Percentiles rank a stretch among this genome's conserved stretches.
Evolutionary conservation across 2,329 filamentous ascomycete genomes (phyloP).

Genomic region (Hypoxylon sp.): DNA sequence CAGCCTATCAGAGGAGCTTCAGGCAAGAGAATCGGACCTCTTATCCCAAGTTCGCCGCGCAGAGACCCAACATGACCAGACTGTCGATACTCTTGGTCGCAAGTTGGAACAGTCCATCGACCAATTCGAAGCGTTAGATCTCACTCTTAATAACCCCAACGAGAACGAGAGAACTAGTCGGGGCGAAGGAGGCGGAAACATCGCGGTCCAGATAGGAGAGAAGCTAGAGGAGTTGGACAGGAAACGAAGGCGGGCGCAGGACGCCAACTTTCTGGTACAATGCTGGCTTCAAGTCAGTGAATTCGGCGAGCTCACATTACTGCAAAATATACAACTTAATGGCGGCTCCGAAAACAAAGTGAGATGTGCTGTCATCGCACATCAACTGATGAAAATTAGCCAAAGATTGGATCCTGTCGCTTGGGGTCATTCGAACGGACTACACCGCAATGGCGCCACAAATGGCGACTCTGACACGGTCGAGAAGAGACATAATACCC

Average conservation of each 20-base stretch:
- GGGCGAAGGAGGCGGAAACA: conserved; percentile 79
- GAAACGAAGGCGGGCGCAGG: conserved; percentile 88
- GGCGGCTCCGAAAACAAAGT: conserved; percentile 93
- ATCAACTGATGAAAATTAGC: conserved; percentile 94
- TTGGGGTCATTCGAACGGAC: conserved; percentile 75
- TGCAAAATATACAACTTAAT: conserved; percentile 89
- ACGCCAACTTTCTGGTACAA: conserved; percentile 94
- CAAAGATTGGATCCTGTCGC: conserved; percentile 86
- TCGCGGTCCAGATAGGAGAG: conserved; percentile 95
- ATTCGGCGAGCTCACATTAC: conserved; percentile 84
- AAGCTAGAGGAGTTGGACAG: conserved; percentile 93
- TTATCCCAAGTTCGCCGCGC: conserved; percentile 90
- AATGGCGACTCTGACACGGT: conserved; percentile 62
- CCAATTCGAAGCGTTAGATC: conserved; percentile 91
- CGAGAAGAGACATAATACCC: conserved; percentile 74
- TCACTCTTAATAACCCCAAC: conserved; percentile 78
- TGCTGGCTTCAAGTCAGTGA: conserved; percentile 98
- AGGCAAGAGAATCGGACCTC: conserved; percentile 91
- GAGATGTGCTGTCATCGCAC: conserved; percentile 91
- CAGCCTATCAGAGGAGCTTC: conserved; percentile 83
- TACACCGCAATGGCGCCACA: conserved; percentile 63
- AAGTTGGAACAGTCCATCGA: conserved; percentile 94
- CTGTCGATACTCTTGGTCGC: conserved; percentile 85
- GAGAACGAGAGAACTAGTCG: conserved; percentile 63
- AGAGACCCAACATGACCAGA: conserved; percentile 92